Evolutionary conservation across 1,284 basidiomycete species (phyloP).

Genomic region (Cystobasidium sp.): DNA sequence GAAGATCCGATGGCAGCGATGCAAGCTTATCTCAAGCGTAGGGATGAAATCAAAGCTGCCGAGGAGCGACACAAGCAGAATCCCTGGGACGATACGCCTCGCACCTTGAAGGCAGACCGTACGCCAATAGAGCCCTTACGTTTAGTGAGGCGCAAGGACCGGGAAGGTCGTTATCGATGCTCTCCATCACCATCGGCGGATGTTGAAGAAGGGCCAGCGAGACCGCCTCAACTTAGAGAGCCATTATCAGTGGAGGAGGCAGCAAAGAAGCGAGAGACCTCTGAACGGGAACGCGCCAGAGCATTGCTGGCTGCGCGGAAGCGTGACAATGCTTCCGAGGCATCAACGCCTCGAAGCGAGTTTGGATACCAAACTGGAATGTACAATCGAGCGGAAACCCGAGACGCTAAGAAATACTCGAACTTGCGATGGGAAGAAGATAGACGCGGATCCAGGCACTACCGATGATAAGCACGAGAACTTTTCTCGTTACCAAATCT

Average conservation of each 20-base stretch:
- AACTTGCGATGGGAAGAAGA: constrained; percentile 26
- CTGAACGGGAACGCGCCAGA: constrained; percentile 40
- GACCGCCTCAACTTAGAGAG: not conserved
- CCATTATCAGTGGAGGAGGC: constrained; percentile 7
- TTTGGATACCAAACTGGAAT: constrained; percentile 44
- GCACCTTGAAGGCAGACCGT: constrained; percentile 9
- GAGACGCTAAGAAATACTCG: constrained; percentile 29
- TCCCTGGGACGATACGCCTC: constrained; percentile 43
- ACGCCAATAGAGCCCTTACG: constrained; percentile 11
- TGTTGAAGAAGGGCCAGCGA: constrained; percentile 14
- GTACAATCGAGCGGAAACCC: constrained; percentile 38
- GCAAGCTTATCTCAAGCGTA: constrained; percentile 49
- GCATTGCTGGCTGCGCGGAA: constrained; percentile 30
- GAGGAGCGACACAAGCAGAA: constrained; percentile 29
- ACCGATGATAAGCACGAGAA: not conserved
- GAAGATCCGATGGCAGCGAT: constrained; percentile 51
- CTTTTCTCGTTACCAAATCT: no score
- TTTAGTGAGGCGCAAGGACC: constrained; percentile 8
- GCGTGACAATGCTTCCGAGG: not conserved
- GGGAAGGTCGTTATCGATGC: constrained; percentile 3
- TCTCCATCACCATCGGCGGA: constrained; percentile 7
- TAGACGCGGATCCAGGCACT: not conserved
- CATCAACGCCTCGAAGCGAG: constrained; percentile 39
- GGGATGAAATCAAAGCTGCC: constrained; percentile 46
- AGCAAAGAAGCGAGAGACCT: constrained; percentile 13